A percentile compares a stretch with the other conserved stretches of the same genome.
Conservation (phyloP, 2,329 filamentous ascomycete species). For the Colletotrichum sansevieriae region DNA sequence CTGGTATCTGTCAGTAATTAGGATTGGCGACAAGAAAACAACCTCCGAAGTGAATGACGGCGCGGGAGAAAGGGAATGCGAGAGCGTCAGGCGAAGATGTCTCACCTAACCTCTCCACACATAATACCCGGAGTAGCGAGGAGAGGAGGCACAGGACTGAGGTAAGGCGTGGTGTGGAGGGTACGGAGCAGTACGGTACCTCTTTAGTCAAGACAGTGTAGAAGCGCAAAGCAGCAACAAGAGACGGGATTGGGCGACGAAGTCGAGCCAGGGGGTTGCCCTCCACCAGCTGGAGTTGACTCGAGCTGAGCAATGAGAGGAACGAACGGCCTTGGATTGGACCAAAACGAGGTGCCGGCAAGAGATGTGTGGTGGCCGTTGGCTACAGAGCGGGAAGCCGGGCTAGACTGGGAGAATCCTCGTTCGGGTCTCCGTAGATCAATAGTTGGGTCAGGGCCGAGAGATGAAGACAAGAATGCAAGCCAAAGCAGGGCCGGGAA, state of each 20-base stretch:
- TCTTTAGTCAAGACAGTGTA: slow-evolving; percentile 19
- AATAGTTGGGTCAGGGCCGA: slow-evolving; percentile 2
- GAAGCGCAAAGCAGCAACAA: slow-evolving; percentile 30
- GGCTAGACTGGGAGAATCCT: slow-evolving; percentile 10
- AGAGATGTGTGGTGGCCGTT: slow-evolving; percentile 18
- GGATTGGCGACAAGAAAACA: slow-evolving; percentile 26
- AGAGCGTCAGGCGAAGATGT: slow-evolving; percentile 38
- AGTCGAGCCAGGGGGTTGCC: slow-evolving; percentile 34
- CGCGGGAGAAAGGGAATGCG: slow-evolving; percentile 27
- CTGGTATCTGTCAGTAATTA: slow-evolving; percentile 10
- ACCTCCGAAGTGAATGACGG: slow-evolving; percentile 21
- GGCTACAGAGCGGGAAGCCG: slow-evolving; percentile 8
- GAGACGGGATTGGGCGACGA: slow-evolving; percentile 40
- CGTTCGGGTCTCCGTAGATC: slow-evolving; percentile 10
- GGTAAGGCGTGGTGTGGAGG: slow-evolving; percentile 24
- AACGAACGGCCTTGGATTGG: slow-evolving; percentile 32
- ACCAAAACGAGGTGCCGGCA: slow-evolving; percentile 28
- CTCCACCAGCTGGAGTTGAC: slow-evolving; percentile 37
- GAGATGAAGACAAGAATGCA: not conserved
- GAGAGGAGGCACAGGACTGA: slow-evolving; percentile 30
- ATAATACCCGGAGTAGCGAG: slow-evolving; percentile 4
- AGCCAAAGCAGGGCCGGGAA: not conserved
- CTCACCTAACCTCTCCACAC: slow-evolving; percentile 41
- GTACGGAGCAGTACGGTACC: slow-evolving; percentile 28
- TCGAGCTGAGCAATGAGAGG: slow-evolving; percentile 24